Percentiles rank a stretch among this genome's conserved stretches.
These are phyloP conservation scores for Panaeolus papilionaceus DNA, from an alignment of 768 basidiomycete species.

Conservation along the genomic window DNA sequence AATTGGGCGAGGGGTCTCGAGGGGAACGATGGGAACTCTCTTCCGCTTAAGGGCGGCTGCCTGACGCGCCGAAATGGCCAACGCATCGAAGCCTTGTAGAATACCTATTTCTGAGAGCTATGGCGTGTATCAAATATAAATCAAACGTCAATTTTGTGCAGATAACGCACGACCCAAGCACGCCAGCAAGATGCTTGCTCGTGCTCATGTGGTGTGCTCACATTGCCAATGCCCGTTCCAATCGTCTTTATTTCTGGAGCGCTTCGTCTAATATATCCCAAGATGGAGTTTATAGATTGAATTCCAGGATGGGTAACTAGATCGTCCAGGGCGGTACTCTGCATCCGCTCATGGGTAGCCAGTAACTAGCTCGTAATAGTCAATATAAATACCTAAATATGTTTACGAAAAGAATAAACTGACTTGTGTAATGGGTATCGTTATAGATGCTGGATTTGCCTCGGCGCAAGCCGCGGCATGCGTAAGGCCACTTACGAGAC, in stretches of 20 bases:
- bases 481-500: constrained; percentile 55
- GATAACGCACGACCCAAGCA: background rate
- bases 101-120: constrained; percentile 50
- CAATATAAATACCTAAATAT: background rate
- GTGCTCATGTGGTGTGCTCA: constrained; percentile 26
- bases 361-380: constrained; percentile 41
- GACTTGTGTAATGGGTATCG: constrained; percentile 56
- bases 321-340: constrained; percentile 28
- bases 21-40: constrained; percentile 34
- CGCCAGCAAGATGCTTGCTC: background rate
- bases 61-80: constrained; percentile 48
- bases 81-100: constrained; percentile 48
- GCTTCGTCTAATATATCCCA: constrained; percentile 48
- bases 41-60: constrained; percentile 40
- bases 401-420: constrained; percentile 30
- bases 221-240: constrained; percentile 49
- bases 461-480: constrained; percentile 65
- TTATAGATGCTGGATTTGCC: constrained; percentile 53
- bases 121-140: constrained; percentile 10
- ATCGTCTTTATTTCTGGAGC: constrained; percentile 46
- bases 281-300: constrained; percentile 50
- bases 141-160: constrained; percentile 14
- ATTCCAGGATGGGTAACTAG: constrained; percentile 48
- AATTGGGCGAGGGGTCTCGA: constrained; percentile 36
- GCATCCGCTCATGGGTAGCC: constrained; percentile 46